Conservation (phyloP, 2,329 filamentous ascomycete species). For the Metarhizium album region DNA sequence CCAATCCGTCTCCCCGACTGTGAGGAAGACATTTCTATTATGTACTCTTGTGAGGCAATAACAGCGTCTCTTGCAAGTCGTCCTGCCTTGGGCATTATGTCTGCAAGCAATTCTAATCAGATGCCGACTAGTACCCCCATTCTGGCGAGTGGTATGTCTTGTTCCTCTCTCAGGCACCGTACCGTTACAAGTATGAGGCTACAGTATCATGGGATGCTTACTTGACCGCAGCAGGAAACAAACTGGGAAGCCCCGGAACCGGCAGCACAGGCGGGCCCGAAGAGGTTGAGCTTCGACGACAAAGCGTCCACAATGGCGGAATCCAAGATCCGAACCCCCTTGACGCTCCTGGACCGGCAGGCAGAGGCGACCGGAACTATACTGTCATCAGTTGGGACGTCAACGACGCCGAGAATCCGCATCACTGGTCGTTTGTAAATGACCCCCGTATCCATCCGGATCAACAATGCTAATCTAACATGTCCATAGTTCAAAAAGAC, state of each 20-base stretch:
- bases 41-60: neutral
- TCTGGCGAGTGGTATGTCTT: neutral
- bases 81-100: neutral
- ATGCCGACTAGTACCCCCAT: neutral
- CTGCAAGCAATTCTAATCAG: neutral
- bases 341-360: slow-evolving; percentile 22
- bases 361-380: slow-evolving; percentile 20
- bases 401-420: slow-evolving; percentile 40
- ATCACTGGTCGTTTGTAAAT: slow-evolving; percentile 36
- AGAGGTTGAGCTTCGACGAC: neutral
- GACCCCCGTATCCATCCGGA: neutral
- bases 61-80: neutral
- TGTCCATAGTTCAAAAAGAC: slow-evolving; percentile 39
- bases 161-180: neutral
- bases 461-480: neutral
- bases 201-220: neutral
- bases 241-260: neutral
- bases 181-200: neutral
- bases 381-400: slow-evolving; percentile 34
- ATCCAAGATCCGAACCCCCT: slow-evolving; percentile 23
- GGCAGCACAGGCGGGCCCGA: neutral
- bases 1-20: neutral
- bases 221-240: neutral
- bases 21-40: neutral
- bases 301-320: slow-evolving; percentile 20